These are phyloP conservation scores for Elongisporangium prolatum DNA, from an alignment of 352 stramenopile genomes.

Conservation along the genomic window DNA sequence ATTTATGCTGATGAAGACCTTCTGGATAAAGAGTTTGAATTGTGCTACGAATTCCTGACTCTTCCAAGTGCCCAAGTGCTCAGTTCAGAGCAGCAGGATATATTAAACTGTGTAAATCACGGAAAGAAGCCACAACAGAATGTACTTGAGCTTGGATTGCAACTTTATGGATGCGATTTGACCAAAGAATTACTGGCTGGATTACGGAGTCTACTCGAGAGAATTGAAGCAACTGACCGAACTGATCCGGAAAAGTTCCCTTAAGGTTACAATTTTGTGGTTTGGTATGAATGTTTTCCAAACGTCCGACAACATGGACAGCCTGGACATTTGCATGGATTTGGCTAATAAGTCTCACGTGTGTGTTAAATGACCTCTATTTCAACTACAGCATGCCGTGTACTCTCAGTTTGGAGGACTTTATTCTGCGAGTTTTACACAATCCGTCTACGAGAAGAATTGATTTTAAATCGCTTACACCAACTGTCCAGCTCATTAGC, in stretches of 20 bases:
- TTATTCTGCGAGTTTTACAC: not conserved
- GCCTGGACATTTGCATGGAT: not conserved
- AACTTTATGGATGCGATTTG: not conserved
- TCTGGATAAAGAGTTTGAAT: not conserved
- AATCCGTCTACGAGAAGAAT: not conserved
- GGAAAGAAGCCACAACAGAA: conserved; percentile 3
- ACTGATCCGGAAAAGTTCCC: not conserved
- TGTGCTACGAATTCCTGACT: not conserved
- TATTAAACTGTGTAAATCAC: not conserved
- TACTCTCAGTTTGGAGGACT: not conserved
- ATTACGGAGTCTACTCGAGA: not conserved
- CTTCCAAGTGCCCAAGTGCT: not conserved
- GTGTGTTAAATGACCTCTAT: not conserved
- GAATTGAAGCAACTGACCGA: not conserved
- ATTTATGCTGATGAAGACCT: not conserved
- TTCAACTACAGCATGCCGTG: not conserved
- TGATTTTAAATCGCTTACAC: not conserved
- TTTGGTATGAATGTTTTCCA: not conserved
- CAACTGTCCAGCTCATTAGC: too few species aligned
- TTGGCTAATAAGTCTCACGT: not conserved
- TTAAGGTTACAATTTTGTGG: not conserved
- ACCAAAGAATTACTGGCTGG: not conserved
- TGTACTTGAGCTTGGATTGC: not conserved
- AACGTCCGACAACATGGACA: not conserved
- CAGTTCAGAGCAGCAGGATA: not conserved